Evolutionary conservation across 441 rosid species (phyloP).

Genomic region (Euphorbia celastroides): DNA sequence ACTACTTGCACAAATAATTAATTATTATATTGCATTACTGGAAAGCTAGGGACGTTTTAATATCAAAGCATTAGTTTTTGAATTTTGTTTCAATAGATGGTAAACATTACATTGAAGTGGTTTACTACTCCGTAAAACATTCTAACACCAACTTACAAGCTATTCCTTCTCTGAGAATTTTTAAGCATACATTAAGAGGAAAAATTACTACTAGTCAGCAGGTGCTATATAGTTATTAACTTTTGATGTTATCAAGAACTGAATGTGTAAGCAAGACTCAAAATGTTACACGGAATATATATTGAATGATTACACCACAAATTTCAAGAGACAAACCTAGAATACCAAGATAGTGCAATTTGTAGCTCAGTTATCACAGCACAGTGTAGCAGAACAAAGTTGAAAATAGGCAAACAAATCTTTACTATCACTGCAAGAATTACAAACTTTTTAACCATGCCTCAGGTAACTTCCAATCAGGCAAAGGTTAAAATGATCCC

Average conservation of each 20-base stretch:
- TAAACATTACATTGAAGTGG: not conserved
- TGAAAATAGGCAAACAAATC: not conserved
- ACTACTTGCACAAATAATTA: not conserved
- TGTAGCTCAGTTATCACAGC: not conserved
- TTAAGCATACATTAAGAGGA: not conserved
- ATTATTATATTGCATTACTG: not conserved
- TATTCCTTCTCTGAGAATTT: not conserved
- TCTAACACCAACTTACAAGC: not conserved
- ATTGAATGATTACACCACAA: not conserved
- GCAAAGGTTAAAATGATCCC: not conserved
- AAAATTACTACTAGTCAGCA: not conserved
- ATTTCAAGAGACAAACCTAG: not conserved
- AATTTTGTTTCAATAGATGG: not conserved
- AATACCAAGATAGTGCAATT: not conserved
- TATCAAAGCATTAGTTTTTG: not conserved
- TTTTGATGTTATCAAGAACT: not conserved
- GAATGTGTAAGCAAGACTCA: not conserved
- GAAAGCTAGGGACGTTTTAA: not conserved
- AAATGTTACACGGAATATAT: not conserved
- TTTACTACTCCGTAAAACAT: not conserved
- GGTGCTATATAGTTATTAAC: not conserved
- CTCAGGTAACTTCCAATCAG: conserved; percentile 2
- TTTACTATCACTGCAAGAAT: not conserved
- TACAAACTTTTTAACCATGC: not conserved
- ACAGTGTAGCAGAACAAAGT: not conserved